phyloP scores from a whole-genome alignment of 257 asterid species.

The Coffea canephora region DNA sequence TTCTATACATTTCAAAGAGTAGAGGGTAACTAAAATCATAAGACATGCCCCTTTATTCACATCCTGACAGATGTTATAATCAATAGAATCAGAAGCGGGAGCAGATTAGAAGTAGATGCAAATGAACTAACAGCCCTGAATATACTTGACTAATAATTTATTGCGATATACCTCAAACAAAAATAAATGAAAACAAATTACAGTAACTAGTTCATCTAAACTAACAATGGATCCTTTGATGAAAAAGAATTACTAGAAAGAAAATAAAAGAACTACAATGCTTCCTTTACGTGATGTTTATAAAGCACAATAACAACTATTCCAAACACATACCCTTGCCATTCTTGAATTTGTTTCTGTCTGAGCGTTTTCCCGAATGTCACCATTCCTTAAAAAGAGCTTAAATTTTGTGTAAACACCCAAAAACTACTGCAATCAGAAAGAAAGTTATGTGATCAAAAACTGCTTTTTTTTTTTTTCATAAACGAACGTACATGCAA shows the following conservation, averaged over 20 bases:
- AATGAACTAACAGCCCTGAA: background rate
- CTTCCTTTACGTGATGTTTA: background rate
- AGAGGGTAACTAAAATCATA: background rate
- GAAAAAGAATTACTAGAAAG: too few relatives aligned
- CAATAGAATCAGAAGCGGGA: background rate
- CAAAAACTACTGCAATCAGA: background rate
- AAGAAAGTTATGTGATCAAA: background rate
- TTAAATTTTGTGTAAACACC: background rate
- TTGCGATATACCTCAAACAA: too few relatives aligned
- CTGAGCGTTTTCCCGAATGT: conserved; percentile 85
- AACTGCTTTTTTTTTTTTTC: background rate
- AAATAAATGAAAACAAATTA: too few relatives aligned
- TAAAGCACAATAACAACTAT: too few relatives aligned
- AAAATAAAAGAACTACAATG: background rate
- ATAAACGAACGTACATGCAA: background rate
- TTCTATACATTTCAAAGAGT: too few relatives aligned
- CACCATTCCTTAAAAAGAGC: conserved; percentile 54
- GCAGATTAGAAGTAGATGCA: background rate
- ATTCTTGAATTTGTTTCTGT: conserved; percentile 77
- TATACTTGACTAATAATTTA: background rate
- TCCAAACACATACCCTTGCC: conserved; percentile 62
- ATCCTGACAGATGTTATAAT: background rate
- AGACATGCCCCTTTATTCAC: background rate
- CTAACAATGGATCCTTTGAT: too few relatives aligned
- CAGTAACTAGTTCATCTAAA: too few relatives aligned